A percentile compares a stretch with the other conserved stretches of the same genome.
These are phyloP conservation scores for Maudiozyma turicensis DNA, from an alignment of 805 yeast species.

Conservation along the genomic window DNA sequence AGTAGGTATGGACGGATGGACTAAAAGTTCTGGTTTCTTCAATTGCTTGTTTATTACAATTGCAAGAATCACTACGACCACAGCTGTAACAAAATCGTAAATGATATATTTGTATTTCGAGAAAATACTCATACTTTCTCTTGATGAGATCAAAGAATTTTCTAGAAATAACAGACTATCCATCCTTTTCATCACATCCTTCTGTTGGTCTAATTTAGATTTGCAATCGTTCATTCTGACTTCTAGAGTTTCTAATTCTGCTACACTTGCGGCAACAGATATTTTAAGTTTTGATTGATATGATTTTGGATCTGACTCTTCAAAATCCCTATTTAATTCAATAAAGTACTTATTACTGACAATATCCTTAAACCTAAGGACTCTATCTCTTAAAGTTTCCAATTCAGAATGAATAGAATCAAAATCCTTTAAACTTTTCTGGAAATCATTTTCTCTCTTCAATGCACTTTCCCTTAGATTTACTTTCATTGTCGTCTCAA, in stretches of 20 bases:
- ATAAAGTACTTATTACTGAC: constrained; percentile 24
- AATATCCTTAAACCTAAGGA: constrained; percentile 19
- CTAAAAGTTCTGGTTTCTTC: neutral
- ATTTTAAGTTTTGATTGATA: constrained; percentile 13
- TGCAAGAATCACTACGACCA: neutral
- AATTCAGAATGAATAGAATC: constrained; percentile 19
- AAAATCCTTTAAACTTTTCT: constrained; percentile 22
- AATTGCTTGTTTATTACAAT: neutral
- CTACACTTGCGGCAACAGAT: constrained; percentile 11
- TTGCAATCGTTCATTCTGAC: constrained; percentile 19
- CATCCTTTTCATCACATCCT: constrained; percentile 20
- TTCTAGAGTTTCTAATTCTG: constrained; percentile 23
- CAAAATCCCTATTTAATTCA: constrained; percentile 22
- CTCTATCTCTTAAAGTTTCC: constrained; percentile 20
- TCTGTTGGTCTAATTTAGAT: constrained; percentile 14
- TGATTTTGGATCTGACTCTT: constrained; percentile 19
- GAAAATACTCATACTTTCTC: constrained; percentile 1
- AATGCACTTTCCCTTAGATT: constrained; percentile 15
- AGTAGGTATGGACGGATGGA: neutral
- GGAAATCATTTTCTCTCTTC: constrained; percentile 22
- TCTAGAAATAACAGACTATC: constrained; percentile 15
- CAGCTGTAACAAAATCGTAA: constrained; percentile 3
- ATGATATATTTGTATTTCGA: constrained; percentile 6
- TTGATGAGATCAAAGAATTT: constrained; percentile 5
- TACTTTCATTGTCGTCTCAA: constrained; percentile 18